Conservation (phyloP, 225 moss, liverwort and hornwort genomes). For the Pseudoscleropodium purum region DNA sequence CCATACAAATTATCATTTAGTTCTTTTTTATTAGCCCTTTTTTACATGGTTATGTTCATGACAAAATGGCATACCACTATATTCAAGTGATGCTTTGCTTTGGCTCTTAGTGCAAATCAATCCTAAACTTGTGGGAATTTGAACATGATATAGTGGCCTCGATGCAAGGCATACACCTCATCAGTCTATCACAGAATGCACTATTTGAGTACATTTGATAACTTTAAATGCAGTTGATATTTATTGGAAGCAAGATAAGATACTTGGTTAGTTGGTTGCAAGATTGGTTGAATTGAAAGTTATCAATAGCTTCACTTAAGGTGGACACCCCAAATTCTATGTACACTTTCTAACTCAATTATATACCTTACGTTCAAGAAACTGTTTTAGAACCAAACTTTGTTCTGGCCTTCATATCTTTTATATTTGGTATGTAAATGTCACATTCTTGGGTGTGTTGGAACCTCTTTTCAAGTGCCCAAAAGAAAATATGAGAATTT, state of each 20-base stretch:
- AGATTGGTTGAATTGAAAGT: not conserved
- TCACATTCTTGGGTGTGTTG: too few relatives aligned
- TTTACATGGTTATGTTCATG: too few relatives aligned
- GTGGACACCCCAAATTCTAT: too few relatives aligned
- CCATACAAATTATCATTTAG: not conserved
- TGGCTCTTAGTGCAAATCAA: not conserved
- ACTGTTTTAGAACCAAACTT: too few relatives aligned
- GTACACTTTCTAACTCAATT: too few relatives aligned
- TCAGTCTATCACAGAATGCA: not conserved
- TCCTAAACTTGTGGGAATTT: too few relatives aligned
- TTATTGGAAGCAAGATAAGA: not conserved
- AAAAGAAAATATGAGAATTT: too few relatives aligned
- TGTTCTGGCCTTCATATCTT: too few relatives aligned
- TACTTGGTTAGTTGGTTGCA: not conserved
- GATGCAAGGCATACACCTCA: not conserved
- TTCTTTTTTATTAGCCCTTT: not conserved
- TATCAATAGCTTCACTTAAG: not conserved
- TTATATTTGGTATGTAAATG: too few relatives aligned
- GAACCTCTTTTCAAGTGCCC: too few relatives aligned
- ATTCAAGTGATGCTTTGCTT: accelerated
- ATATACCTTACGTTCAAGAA: too few relatives aligned
- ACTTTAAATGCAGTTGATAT: not conserved
- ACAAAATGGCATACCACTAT: not conserved
- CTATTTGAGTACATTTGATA: too few relatives aligned
- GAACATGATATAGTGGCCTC: not conserved